Base-by-base conservation (phyloP, 2,329 filamentous ascomycete genomes). In the Colletotrichum coccodes region DNA sequence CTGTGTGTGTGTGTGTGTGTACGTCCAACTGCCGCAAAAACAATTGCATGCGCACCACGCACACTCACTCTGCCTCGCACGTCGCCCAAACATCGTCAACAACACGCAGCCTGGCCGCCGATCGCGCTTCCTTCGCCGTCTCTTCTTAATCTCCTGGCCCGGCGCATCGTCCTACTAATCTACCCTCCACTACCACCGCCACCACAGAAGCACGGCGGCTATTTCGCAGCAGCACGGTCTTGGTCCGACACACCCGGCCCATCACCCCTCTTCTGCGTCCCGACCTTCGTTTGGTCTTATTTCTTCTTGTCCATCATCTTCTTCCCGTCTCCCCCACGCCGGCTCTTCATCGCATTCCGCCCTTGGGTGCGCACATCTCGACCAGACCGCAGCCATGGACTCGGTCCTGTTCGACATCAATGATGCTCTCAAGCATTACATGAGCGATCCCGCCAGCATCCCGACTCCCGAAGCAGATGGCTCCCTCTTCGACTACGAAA, bases 331-430 rank as follows among this genome's bases (percentile, higher is more conserved):
- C 49, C 57, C 61, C 42, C 71, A 63, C 47, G 54, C 60, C 52
- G 52, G 58, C 63, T 49, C 58, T 72, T 58, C 59, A 50, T 70
- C 58, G 60, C 60, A 30, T 57, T 21, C 40, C 42, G 21, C 36
- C 62, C 12, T 21, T 23, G 53, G 70, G 66, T 68, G 68, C 64
- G 61, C 66, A 66, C 32, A 49, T 44, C 44, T 38, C 18, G 6
- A 46, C 36, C 26, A 60, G 68, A 73, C 73, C 76, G 76, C 79
- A 75, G 80, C 72, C 79, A 92, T 92, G 90, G 92, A 86, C 76
- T 92, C 92, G 84, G 88, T 94, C 79, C 88, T 91, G 77, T 99
- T 99, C 83, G 94, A 98, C 80, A 94, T 99, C 81, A 97, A 98
- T 80, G 92, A 97, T 84, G 94, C 94, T 73, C 92, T 98, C 80